Evolutionary conservation across 139 green algal species (phyloP), one percentile per base, ranked within the genome.

Genomic region (Dunaliella sp.): DNA sequence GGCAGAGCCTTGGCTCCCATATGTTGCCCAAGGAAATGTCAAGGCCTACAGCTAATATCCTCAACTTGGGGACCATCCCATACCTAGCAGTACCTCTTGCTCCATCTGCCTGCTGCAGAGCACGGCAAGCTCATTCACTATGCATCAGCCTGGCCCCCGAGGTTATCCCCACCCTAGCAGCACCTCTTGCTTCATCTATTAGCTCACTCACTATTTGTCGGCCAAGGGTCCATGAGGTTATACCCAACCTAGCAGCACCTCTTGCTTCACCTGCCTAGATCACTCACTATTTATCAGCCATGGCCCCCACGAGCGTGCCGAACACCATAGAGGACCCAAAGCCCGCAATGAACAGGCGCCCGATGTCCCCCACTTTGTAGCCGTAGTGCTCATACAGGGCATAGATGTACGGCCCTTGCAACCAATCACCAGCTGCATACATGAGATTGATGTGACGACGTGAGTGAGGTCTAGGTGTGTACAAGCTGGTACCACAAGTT

Each of bases 361-460:
- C 97, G 76, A 99, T 99, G 85, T 97, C 94, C 87, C 94, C 80
- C 78, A 90, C 87, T 12, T 87, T 83, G 75, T 96, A 98, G 48
- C 95, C 96, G 83, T 99, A 99, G 90, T 98, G 92, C 88, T 98
- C 90, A 85, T 99, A 99, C 85, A 99, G 89, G 0, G 95, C 95
- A 87, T 99, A 99, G 7, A 99, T 97, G 89, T 99, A 99, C 0
- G 97, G 97, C 0, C 97, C 97, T 87, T 99, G 97, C 59, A 99
- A 91, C 97, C 97, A 99, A 88, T 99, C 97, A 3, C 96, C 96
- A 37, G 96, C 95, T 48, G 7, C 58, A 34, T 65, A 65, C 48
- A 65, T 65, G 48, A 48, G 77, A 81, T n/a, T n/a, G n/a, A n/a
- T n/a, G n/a, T n/a, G n/a, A n/a, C n/a, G n/a, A n/a, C n/a, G n/a